Evolutionary conservation across 805 yeast genomes (phyloP).

Genomic region (Ogataea degrootiae): DNA sequence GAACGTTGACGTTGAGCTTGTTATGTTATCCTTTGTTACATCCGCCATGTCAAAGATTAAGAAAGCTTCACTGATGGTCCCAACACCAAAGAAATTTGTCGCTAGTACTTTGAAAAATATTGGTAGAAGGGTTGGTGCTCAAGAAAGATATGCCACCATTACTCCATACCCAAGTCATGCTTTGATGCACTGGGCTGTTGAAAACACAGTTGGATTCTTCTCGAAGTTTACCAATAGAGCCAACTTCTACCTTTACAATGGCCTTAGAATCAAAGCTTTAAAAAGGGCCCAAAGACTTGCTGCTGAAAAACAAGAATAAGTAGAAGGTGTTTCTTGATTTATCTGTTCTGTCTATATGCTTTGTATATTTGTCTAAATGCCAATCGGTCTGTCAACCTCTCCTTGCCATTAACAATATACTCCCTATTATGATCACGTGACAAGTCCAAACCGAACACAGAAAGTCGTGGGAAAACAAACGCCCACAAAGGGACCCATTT

Average conservation of each 20-base stretch:
- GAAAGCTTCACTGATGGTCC: slow-evolving; percentile 69
- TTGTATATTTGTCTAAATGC: no score
- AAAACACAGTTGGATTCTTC: slow-evolving; percentile 76
- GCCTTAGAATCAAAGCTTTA: slow-evolving; percentile 78
- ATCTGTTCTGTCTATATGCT: no score
- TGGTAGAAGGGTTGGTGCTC: slow-evolving; percentile 90
- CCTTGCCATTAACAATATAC: no score
- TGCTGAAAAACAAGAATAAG: slow-evolving; percentile 6
- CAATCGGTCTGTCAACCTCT: no score
- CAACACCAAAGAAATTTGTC: slow-evolving; percentile 79
- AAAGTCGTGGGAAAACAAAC: no score
- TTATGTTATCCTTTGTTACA: slow-evolving; percentile 84
- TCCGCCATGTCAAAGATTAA: slow-evolving; percentile 94
- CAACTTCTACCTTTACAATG: slow-evolving; percentile 72
- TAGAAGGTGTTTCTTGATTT: no score
- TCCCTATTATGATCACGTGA: no score
- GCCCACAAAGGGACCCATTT: no score
- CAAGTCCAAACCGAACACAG: no score
- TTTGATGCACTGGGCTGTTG: slow-evolving; percentile 78
- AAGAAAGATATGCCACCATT: slow-evolving; percentile 76
- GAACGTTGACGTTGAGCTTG: slow-evolving; percentile 80
- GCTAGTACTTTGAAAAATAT: slow-evolving; percentile 58
- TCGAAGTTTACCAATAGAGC: slow-evolving; percentile 62
- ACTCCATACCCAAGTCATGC: slow-evolving; percentile 97
- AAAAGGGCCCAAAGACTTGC: slow-evolving; percentile 56